Conservation (phyloP, 2,329 filamentous ascomycete genomes). For the Talaromyces marneffei region DNA sequence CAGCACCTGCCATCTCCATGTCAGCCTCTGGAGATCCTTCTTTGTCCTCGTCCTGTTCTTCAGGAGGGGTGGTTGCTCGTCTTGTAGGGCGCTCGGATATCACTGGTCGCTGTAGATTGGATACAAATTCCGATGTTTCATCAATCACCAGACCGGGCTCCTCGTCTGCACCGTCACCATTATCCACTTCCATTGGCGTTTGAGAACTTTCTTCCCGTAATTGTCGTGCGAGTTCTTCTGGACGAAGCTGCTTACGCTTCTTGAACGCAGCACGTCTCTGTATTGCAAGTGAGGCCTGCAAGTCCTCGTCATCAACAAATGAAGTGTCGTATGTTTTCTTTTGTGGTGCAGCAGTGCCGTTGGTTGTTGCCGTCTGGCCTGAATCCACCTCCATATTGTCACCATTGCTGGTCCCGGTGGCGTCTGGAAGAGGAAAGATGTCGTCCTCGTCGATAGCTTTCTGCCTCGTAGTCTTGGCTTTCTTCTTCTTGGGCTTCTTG, state of each 20-base stretch:
- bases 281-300: conserved; percentile 78
- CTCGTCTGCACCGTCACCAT: conserved; percentile 48
- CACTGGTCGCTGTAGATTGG: conserved; percentile 67
- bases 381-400: conserved; percentile 72
- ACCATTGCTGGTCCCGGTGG: conserved; percentile 32
- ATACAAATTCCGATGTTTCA: conserved; percentile 91
- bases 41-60: conserved; percentile 22
- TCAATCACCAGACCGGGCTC: conserved; percentile 77
- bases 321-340: conserved; percentile 59
- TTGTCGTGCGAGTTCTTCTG: conserved; percentile 80
- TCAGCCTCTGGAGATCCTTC: conserved; percentile 18
- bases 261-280: conserved; percentile 80
- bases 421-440: conserved; percentile 39
- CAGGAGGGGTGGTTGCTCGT: conserved; percentile 31
- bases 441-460: conserved; percentile 60
- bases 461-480: conserved; percentile 68
- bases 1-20: conserved; percentile 41
- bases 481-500: conserved; percentile 86
- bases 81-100: conserved; percentile 48
- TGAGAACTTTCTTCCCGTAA: conserved; percentile 58
- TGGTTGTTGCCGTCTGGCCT: conserved; percentile 31
- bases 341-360: conserved; percentile 45
- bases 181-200: conserved; percentile 54
- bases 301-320: conserved; percentile 85
- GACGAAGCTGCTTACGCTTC: conserved; percentile 80